phyloP scores from a whole-genome alignment of 2,329 filamentous ascomycete species.

The Phoma sp. region DNA sequence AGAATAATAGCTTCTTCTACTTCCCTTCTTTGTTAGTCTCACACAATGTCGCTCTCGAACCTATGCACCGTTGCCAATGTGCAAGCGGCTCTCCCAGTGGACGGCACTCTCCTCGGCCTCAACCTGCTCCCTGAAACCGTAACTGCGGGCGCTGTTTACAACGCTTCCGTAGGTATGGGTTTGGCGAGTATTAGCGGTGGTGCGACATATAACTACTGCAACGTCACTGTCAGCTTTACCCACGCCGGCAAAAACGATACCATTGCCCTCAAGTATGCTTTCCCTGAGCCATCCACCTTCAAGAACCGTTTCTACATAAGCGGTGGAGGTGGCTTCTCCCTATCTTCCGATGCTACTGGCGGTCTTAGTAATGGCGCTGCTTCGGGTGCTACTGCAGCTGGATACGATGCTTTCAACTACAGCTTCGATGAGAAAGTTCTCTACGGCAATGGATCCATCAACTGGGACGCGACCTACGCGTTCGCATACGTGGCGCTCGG shows the following conservation, averaged over 20 bases:
- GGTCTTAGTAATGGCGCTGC: conserved; percentile 58
- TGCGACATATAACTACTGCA: conserved; percentile 50
- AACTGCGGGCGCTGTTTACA: conserved; percentile 43
- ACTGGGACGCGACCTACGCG: conserved; percentile 59
- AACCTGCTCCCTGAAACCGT: conserved; percentile 52
- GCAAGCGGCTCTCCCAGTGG: conserved; percentile 24
- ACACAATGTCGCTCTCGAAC: conserved; percentile 7
- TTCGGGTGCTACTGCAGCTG: conserved; percentile 58
- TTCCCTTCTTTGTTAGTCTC: background rate
- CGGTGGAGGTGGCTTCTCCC: conserved; percentile 54
- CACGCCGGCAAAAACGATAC: conserved; percentile 47
- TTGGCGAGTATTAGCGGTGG: conserved; percentile 3
- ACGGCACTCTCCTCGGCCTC: conserved; percentile 28
- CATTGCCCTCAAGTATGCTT: conserved; percentile 46
- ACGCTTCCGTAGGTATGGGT: conserved; percentile 34
- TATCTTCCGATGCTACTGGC: conserved; percentile 43
- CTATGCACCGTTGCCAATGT: conserved; percentile 27
- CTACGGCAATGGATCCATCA: conserved; percentile 57
- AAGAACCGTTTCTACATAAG: conserved; percentile 56
- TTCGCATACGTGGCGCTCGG: conserved; percentile 60
- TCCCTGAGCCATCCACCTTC: conserved; percentile 53
- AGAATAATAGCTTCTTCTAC: background rate
- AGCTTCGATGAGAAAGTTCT: conserved; percentile 45
- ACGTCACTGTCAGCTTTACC: conserved; percentile 56
- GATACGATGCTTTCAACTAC: conserved; percentile 57